Evolutionary conservation across 306 rosid genomes (phyloP).

Genomic region (Begonia loranthoides): DNA sequence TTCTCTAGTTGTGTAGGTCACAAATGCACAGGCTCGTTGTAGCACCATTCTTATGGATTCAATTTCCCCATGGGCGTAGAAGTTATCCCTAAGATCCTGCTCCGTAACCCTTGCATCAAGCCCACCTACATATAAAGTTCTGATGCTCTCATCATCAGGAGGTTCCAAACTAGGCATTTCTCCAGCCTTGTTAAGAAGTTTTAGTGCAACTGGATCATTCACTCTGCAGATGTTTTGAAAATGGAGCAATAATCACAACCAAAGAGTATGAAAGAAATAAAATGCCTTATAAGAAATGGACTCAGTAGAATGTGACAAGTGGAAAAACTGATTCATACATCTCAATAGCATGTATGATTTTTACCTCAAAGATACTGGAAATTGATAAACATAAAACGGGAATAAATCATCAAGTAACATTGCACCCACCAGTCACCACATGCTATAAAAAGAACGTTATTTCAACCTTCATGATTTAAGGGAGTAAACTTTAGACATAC

Average conservation of each 20-base stretch:
- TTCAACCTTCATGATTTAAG: too few species aligned
- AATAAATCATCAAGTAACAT: too few species aligned
- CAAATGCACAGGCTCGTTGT: conserved; percentile 85
- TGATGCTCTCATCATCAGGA: conserved; percentile 87
- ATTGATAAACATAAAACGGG: too few species aligned
- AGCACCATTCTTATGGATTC: conserved; percentile 89
- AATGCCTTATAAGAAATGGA: too few species aligned
- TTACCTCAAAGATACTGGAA: too few species aligned
- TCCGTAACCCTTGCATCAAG: conserved; percentile 79
- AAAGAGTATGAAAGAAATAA: too few species aligned
- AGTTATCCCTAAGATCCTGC: conserved; percentile 82
- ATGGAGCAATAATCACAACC: too few species aligned
- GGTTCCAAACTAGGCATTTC: conserved; percentile 81
- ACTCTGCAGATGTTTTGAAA: conserved; percentile 31
- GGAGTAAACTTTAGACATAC: conserved; percentile 28
- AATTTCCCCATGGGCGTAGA: conserved; percentile 91
- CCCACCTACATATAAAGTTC: conserved; percentile 82
- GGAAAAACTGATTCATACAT: too few species aligned
- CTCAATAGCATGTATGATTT: too few species aligned
- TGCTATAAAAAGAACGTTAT: too few species aligned
- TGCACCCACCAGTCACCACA: too few species aligned
- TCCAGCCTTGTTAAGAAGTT: conserved; percentile 91
- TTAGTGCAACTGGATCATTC: conserved; percentile 84
- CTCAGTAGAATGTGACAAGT: too few species aligned
- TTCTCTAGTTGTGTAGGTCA: conserved; percentile 80